These are phyloP conservation scores for Tuber calosporum DNA, from an alignment of 495 filamentous ascomycete species.

Conservation along the genomic window DNA sequence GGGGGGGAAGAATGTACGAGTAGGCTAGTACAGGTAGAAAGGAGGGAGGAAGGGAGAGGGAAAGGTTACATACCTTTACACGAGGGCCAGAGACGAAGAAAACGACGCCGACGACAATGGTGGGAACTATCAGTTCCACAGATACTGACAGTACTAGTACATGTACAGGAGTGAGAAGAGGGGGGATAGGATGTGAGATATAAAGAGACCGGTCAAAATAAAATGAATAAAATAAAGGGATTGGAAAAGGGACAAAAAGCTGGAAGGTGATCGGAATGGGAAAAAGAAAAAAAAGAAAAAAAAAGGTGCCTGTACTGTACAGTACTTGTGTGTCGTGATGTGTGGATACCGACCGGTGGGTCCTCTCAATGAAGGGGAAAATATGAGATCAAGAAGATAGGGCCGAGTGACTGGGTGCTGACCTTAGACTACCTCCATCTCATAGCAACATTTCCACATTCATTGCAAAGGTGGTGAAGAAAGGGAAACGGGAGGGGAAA, in stretches of 20 bases:
- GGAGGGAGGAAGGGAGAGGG: slow-evolving; percentile 9
- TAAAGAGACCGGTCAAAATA: neutral
- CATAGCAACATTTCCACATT: neutral
- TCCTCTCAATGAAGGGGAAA: neutral
- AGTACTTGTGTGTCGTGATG: too few relatives aligned
- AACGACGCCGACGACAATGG: slow-evolving; percentile 2
- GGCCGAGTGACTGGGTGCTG: neutral
- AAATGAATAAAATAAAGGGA: neutral
- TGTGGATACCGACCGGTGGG: neutral
- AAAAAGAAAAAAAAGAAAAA: neutral
- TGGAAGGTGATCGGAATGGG: neutral
- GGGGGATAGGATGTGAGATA: neutral
- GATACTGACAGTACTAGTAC: neutral
- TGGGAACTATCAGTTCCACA: slow-evolving; percentile 7
- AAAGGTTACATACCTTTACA: slow-evolving; percentile 3
- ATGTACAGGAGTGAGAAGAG: slow-evolving; percentile 7
- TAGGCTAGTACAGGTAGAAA: neutral
- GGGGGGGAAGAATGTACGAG: neutral
- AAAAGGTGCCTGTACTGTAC: neutral
- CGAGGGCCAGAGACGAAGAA: neutral
- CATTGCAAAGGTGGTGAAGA: neutral
- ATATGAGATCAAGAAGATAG: neutral
- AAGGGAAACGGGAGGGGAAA: neutral
- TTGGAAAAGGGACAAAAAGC: neutral
- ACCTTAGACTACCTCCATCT: neutral